phyloP scores from a whole-genome alignment of 2,329 filamentous ascomycete species.

The Trichoderma sp. region DNA sequence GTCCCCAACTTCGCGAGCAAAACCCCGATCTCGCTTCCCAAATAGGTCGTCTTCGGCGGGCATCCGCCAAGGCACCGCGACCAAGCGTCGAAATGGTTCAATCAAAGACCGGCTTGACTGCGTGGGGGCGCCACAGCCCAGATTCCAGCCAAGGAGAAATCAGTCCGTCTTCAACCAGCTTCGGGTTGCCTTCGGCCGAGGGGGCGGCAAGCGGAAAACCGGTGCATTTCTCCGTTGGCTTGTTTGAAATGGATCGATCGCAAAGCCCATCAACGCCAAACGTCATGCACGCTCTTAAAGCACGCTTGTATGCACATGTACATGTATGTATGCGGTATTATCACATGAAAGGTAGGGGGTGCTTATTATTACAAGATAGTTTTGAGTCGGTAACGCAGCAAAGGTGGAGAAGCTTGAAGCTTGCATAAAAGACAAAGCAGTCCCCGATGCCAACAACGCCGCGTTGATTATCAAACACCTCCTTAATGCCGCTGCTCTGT shows the following conservation, averaged over 20 bases:
- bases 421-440: not conserved
- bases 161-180: constrained; percentile 20
- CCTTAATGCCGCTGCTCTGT: not conserved
- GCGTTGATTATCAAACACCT: not conserved
- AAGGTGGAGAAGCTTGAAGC: not conserved
- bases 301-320: not conserved
- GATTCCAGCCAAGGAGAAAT: constrained; percentile 27
- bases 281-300: constrained; percentile 1
- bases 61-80: not conserved
- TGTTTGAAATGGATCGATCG: not conserved
- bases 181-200: not conserved
- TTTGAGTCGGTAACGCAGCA: not conserved
- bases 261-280: not conserved
- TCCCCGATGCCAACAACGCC: constrained; percentile 5
- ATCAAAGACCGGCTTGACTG: not conserved
- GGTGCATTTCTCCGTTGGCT: not conserved
- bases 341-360: not conserved
- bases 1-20: not conserved
- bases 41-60: constrained; percentile 23
- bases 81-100: constrained; percentile 2
- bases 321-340: not conserved
- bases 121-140: constrained; percentile 12
- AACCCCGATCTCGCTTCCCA: constrained; percentile 17
- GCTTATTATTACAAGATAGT: not conserved
- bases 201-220: not conserved